Evolutionary conservation across 177 flowering plant genomes (phyloP).

Genomic region (Vitis hybrid): DNA sequence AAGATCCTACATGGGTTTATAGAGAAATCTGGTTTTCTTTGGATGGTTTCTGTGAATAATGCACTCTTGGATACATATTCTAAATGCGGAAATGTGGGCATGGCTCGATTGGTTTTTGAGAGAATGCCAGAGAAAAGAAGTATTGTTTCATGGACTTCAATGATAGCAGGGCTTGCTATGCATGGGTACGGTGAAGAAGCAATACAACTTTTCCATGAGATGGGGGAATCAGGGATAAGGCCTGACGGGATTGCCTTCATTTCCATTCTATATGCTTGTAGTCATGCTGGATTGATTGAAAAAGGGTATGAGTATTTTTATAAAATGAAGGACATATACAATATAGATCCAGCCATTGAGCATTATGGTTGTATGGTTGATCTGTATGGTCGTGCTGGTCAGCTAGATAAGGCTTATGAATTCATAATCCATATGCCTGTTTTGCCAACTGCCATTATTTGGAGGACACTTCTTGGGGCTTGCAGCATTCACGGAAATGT

Average conservation of each 20-base stretch:
- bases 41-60: slow-evolving; percentile 58
- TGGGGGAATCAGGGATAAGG: slow-evolving; percentile 48
- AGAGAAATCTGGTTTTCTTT: slow-evolving; percentile 54
- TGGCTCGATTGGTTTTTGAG: slow-evolving; percentile 65
- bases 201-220: slow-evolving; percentile 43
- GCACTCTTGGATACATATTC: slow-evolving; percentile 71
- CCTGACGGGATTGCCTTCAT: slow-evolving; percentile 71
- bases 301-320: slow-evolving; percentile 47
- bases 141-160: slow-evolving; percentile 70
- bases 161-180: slow-evolving; percentile 75
- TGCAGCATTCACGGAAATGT: slow-evolving; percentile 74
- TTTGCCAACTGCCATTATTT: slow-evolving; percentile 54
- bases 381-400: slow-evolving; percentile 75
- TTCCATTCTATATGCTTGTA: slow-evolving; percentile 74
- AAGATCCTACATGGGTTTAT: slow-evolving; percentile 57
- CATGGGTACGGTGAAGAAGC: slow-evolving; percentile 73
- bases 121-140: slow-evolving; percentile 43
- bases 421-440: slow-evolving; percentile 62
- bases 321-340: slow-evolving; percentile 45
- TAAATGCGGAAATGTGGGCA: slow-evolving; percentile 59
- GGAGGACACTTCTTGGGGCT: slow-evolving; percentile 88
- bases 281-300: slow-evolving; percentile 76
- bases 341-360: slow-evolving; percentile 60
- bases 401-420: slow-evolving; percentile 56
- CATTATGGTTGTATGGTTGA: slow-evolving; percentile 95